Conservation (phyloP, 352 stramenopile genomes). For the Pythium dissimile region DNA sequence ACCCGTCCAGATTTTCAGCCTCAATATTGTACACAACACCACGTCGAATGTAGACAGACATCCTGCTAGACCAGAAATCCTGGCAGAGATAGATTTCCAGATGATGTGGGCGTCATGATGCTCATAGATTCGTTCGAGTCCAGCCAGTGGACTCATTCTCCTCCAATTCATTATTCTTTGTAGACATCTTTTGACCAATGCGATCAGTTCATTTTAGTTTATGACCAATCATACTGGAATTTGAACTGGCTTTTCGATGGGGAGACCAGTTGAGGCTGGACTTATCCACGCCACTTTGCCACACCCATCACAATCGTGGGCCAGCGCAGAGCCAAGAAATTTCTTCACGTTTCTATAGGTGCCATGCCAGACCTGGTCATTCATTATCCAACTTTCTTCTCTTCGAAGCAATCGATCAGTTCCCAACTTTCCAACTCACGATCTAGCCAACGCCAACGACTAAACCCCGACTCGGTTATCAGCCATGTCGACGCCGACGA, state of each 20-base stretch:
- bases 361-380: background rate
- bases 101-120: background rate
- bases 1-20: too few species aligned
- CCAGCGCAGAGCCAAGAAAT: too few species aligned
- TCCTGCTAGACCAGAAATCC: too few species aligned
- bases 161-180: too few species aligned
- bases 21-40: too few species aligned
- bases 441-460: too few species aligned
- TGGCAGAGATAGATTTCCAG: background rate
- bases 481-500: background rate
- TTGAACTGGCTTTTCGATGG: background rate
- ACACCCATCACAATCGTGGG: background rate
- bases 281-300: background rate
- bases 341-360: too few species aligned
- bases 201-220: background rate
- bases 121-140: background rate
- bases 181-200: background rate
- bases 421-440: too few species aligned
- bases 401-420: too few species aligned
- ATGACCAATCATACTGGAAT: background rate
- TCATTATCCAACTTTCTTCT: background rate
- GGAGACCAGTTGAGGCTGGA: too few species aligned
- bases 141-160: background rate
- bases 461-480: background rate
- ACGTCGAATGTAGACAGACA: too few species aligned